Evolutionary conservation across 2,329 filamentous ascomycete genomes (phyloP).

Genomic region (Exophiala spinifera): DNA sequence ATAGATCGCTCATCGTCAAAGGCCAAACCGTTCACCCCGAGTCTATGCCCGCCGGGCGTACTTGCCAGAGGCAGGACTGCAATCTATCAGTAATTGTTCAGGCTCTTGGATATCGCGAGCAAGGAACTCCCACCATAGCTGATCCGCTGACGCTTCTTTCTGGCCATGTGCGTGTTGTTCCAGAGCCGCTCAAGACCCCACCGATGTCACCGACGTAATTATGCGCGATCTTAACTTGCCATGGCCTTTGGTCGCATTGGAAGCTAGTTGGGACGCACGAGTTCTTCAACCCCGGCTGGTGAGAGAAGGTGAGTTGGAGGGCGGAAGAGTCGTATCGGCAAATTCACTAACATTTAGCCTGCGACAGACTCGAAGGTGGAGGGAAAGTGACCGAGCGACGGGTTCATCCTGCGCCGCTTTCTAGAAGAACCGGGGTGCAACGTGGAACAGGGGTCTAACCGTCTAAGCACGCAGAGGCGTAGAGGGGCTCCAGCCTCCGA

Average conservation of each 20-base stretch:
- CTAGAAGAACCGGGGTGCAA: neutral
- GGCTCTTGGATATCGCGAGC: neutral
- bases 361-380: neutral
- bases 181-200: constrained; percentile 3
- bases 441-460: neutral
- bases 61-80: constrained; percentile 70
- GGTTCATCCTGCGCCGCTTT: neutral
- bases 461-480: too few species aligned
- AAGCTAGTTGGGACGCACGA: constrained; percentile 1
- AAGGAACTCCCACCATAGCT: constrained; percentile 59
- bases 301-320: constrained; percentile 1
- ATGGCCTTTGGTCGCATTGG: constrained; percentile 3
- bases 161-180: constrained; percentile 51
- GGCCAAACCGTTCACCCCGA: constrained; percentile 91
- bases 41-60: constrained; percentile 77
- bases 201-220: constrained; percentile 9
- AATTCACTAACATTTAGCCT: constrained; percentile 17
- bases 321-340: constrained; percentile 10
- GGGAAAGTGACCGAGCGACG: constrained; percentile 1
- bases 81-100: constrained; percentile 9
- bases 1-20: constrained; percentile 80
- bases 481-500: too few species aligned
- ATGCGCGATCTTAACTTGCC: constrained; percentile 12
- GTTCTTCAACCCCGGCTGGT: neutral
- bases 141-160: constrained; percentile 67